A percentile compares a stretch with the other conserved stretches of the same genome.
These are phyloP conservation scores for Colletotrichum ledebouriae DNA, from an alignment of 2,329 filamentous ascomycete genomes.

Conservation along the genomic window DNA sequence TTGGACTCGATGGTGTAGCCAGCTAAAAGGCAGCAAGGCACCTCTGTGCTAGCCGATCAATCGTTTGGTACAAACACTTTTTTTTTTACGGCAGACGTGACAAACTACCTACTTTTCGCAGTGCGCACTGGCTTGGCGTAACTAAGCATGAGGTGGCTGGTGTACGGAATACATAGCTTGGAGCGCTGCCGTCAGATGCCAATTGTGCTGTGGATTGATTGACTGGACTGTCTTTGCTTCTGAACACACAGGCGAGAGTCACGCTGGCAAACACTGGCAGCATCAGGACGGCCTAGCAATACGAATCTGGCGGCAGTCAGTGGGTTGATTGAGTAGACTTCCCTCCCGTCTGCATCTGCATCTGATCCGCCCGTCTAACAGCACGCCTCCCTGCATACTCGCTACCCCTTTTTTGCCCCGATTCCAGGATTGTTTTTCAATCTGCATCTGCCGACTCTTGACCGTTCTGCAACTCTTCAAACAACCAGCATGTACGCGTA, in stretches of 20 bases:
- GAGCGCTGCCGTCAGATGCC: slow-evolving; percentile 14
- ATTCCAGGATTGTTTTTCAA: background rate
- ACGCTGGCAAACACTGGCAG: slow-evolving; percentile 18
- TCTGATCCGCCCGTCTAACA: slow-evolving; percentile 5
- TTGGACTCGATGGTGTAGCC: background rate
- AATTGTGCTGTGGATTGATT: background rate
- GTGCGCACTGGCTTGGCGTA: too few relatives aligned
- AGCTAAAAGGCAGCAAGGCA: too few relatives aligned
- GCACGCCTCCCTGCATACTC: slow-evolving; percentile 4
- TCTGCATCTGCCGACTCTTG: slow-evolving; percentile 24
- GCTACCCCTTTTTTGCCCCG: slow-evolving; percentile 24
- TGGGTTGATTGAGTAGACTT: slow-evolving; percentile 18
- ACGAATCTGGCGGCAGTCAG: slow-evolving; percentile 18
- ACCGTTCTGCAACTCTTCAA: background rate
- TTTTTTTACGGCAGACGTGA: too few relatives aligned
- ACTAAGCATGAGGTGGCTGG: too few relatives aligned
- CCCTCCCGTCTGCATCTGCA: background rate
- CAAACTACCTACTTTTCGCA: too few relatives aligned
- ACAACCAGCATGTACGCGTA: slow-evolving; percentile 9
- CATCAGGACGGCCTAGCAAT: slow-evolving; percentile 11
- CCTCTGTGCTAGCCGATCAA: too few relatives aligned
- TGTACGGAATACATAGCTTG: too few relatives aligned
- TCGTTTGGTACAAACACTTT: too few relatives aligned
- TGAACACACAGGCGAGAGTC: background rate
- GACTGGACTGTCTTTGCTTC: background rate